A percentile compares a stretch with the other conserved stretches of the same genome.
phyloP scores from a whole-genome alignment of 1,139 yeast species.

The Geotrichum cucujoidarum region DNA sequence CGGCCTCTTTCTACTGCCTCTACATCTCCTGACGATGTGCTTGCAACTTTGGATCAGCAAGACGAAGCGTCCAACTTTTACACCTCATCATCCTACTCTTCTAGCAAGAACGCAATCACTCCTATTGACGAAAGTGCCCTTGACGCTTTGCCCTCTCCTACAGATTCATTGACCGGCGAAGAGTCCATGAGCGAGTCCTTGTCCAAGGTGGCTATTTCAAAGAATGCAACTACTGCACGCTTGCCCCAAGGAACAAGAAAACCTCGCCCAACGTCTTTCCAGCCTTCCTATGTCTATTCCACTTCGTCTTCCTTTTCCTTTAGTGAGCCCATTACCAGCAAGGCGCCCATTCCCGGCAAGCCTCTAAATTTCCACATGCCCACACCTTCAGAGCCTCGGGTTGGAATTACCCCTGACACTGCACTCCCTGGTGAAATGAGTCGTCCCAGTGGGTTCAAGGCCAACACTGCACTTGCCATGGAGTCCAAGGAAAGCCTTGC shows the following conservation, averaged over 20 bases:
- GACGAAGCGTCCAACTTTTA: conserved; percentile 14
- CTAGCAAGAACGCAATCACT: conserved; percentile 16
- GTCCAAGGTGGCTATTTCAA: conserved; percentile 9
- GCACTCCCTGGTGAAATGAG: conserved; percentile 38
- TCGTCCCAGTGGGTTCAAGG: conserved; percentile 26
- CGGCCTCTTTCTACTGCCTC: conserved; percentile 10
- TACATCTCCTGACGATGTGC: conserved; percentile 15
- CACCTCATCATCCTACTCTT: conserved; percentile 26
- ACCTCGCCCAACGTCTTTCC: conserved; percentile 40
- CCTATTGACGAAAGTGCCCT: conserved; percentile 9
- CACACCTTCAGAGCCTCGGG: conserved; percentile 35
- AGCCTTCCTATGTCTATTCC: conserved; percentile 28
- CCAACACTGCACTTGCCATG: not conserved
- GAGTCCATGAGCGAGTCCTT: conserved; percentile 5
- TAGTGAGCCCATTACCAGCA: conserved; percentile 19
- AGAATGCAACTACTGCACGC: conserved; percentile 20
- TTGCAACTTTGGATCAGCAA: conserved; percentile 14
- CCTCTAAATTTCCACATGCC: conserved; percentile 27
- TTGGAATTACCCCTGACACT: conserved; percentile 35
- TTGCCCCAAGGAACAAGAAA: conserved; percentile 34
- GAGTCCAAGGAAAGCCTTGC: conserved; percentile 3
- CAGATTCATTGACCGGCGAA: not conserved
- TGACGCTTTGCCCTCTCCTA: not conserved
- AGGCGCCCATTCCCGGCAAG: conserved; percentile 1
- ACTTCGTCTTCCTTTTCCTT: conserved; percentile 17